Evolutionary conservation across 805 yeast genomes (phyloP), one percentile per base, ranked within the genome.

Genomic region (Nakazawaea ishiwadae): DNA sequence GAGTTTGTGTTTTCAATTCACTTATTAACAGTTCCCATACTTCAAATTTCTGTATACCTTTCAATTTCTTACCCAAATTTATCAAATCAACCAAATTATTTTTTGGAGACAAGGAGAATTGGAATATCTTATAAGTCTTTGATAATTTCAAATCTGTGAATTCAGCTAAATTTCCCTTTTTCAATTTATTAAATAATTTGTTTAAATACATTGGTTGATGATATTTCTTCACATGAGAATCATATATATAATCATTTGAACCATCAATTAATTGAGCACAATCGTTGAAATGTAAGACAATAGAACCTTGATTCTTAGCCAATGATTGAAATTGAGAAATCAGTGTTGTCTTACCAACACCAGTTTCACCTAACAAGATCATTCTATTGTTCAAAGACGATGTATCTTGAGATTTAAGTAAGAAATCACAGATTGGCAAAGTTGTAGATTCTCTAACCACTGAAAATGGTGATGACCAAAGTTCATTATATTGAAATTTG

Each of bases 161-260:
- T 4, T 60, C 31, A 2, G 53, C 59, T 31, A 54, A 56, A 50
- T 82, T 82, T 10, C 71, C 72, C 37, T 63, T 63, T 35, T 62
- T 54, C 28, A 77, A 61, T 55, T 77, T 78, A 46, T 67, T 65
- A 46, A 86, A 55, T 57, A 86, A 70, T 36, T 72, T 69, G 53
- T 78, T 77, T 38, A 84, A 63, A 54, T 69, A 75, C 91, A 84
- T 83, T 44, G 91, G 96, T 62, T 89, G 96, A 37, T 77, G 83
- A 58, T 79, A 84, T 31, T 66, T 50, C 17, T 63, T 58, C 21
- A 73, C 55, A 32, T 63, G 62, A 20, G 65, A 60, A 59, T 81
- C 83, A 48, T 59, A 73, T 46, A 73, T 68, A 54, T 79, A 85
- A 59, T 85, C 95, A 41, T 68, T 71, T 18, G 84, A 66, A 40